phyloP scores from a whole-genome alignment of 768 basidiomycete species.

The Boletellus ananiceps region DNA sequence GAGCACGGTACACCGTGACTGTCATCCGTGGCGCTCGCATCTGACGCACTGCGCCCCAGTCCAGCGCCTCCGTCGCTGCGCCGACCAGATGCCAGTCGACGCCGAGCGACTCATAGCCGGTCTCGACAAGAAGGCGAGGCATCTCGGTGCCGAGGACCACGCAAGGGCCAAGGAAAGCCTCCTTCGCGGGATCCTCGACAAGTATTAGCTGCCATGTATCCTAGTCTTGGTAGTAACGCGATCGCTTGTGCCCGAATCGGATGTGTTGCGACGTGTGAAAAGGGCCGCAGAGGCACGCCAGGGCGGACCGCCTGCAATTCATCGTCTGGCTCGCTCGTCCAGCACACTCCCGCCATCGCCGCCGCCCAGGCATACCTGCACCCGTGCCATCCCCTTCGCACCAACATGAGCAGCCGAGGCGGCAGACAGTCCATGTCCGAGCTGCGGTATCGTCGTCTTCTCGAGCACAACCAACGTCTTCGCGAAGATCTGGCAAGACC shows the following conservation, averaged over 20 bases:
- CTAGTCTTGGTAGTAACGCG: constrained; percentile 6
- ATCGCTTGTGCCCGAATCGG: neutral
- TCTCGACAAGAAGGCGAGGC: constrained; percentile 53
- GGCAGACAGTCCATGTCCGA: constrained; percentile 74
- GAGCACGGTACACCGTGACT: constrained; percentile 40
- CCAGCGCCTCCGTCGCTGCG: constrained; percentile 36
- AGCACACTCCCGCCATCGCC: too few species aligned
- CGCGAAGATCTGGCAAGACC: constrained; percentile 70
- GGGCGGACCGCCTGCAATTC: neutral
- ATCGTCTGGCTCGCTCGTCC: neutral
- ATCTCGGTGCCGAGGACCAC: constrained; percentile 30
- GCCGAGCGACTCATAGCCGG: constrained; percentile 48
- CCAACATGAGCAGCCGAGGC: constrained; percentile 56
- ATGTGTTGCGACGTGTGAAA: constrained; percentile 24
- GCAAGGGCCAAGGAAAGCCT: constrained; percentile 33
- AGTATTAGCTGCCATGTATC: constrained; percentile 18
- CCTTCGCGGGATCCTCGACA: constrained; percentile 32
- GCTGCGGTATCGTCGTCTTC: constrained; percentile 71
- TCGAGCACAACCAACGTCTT: constrained; percentile 71
- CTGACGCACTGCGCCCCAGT: constrained; percentile 32
- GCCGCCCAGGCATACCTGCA: neutral
- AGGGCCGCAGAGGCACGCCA: neutral
- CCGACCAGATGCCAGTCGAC: constrained; percentile 45
- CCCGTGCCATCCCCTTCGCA: constrained; percentile 3
- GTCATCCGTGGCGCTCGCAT: neutral